These are phyloP conservation scores for Claviceps lovelessii DNA, from an alignment of 2,329 filamentous ascomycete species.

Conservation along the genomic window DNA sequence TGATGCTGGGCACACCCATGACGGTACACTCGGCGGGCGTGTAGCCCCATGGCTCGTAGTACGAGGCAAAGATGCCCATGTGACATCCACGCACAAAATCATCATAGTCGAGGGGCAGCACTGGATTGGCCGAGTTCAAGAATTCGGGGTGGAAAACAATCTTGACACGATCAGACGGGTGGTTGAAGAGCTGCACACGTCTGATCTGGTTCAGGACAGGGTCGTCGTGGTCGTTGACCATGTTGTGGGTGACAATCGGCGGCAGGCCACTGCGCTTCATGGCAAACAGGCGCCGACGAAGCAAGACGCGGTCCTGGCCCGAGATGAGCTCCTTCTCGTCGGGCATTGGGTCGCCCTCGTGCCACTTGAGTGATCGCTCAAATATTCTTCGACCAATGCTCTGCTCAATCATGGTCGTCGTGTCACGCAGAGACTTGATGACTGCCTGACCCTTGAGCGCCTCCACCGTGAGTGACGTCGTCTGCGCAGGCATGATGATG, in stretches of 20 bases:
- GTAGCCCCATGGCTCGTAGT: constrained; percentile 99
- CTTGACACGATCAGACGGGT: constrained; percentile 89
- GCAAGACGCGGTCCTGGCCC: constrained; percentile 77
- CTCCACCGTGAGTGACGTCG: constrained; percentile 85
- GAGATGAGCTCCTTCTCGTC: constrained; percentile 96
- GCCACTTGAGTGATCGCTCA: constrained; percentile 87
- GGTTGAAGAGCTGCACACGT: constrained; percentile 92
- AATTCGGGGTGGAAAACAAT: constrained; percentile 97
- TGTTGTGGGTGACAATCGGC: constrained; percentile 97
- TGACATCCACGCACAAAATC: constrained; percentile 97
- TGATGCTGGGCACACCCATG: constrained; percentile 97
- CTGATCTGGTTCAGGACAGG: constrained; percentile 93
- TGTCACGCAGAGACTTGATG: constrained; percentile 89
- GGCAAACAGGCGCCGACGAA: constrained; percentile 81
- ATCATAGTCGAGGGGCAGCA: constrained; percentile 91
- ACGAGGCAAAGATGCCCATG: constrained; percentile 87
- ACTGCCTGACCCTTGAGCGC: constrained; percentile 93
- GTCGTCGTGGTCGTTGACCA: constrained; percentile 87
- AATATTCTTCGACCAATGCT: constrained; percentile 90
- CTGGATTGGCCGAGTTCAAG: constrained; percentile 86
- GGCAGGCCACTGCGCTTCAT: constrained; percentile 89
- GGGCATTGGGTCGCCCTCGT: constrained; percentile 81
- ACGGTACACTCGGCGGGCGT: constrained; percentile 96
- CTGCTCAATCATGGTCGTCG: constrained; percentile 80
- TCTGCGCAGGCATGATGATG: constrained; percentile 97